phyloP scores from a whole-genome alignment of 805 yeast species.

The Spathaspora passalidarum region DNA sequence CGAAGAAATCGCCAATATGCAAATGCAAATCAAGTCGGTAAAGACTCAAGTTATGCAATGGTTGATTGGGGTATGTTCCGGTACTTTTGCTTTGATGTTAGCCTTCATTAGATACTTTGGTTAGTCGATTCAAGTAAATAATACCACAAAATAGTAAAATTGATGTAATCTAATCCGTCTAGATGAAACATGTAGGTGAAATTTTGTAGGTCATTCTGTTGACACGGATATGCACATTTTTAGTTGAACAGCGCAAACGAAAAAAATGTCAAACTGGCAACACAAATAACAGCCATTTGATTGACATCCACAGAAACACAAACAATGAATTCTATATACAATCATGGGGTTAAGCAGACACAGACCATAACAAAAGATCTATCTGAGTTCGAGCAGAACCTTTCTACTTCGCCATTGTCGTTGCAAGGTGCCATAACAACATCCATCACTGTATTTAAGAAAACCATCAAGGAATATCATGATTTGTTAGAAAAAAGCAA shows the following conservation, averaged over 20 bases:
- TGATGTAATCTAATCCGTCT: not conserved
- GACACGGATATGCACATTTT: no score
- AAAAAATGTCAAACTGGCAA: not conserved
- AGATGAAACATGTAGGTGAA: not conserved
- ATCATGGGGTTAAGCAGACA: slow-evolving; percentile 86
- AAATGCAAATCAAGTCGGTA: slow-evolving; percentile 90
- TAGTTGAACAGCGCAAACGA: not conserved
- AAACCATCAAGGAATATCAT: slow-evolving; percentile 71
- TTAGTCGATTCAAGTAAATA: no score
- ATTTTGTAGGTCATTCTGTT: no score
- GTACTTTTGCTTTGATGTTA: slow-evolving; percentile 90
- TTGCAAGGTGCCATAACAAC: slow-evolving; percentile 78
- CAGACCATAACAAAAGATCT: slow-evolving; percentile 70
- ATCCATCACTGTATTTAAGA: slow-evolving; percentile 67
- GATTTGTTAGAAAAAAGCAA: slow-evolving; percentile 58
- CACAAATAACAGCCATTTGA: not conserved
- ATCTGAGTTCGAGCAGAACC: slow-evolving; percentile 58
- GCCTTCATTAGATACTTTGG: slow-evolving; percentile 83
- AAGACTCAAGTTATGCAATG: slow-evolving; percentile 98
- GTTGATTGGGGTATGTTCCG: slow-evolving; percentile 97
- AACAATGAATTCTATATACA: slow-evolving; percentile 73
- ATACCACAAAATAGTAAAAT: not conserved
- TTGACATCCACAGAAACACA: not conserved
- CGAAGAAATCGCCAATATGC: slow-evolving; percentile 92
- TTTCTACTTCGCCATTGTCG: slow-evolving; percentile 70